A percentile compares a stretch with the other conserved stretches of the same genome.
These are phyloP conservation scores for Xylariaceae sp. DNA, from an alignment of 2,329 filamentous ascomycete species.

Conservation along the genomic window DNA sequence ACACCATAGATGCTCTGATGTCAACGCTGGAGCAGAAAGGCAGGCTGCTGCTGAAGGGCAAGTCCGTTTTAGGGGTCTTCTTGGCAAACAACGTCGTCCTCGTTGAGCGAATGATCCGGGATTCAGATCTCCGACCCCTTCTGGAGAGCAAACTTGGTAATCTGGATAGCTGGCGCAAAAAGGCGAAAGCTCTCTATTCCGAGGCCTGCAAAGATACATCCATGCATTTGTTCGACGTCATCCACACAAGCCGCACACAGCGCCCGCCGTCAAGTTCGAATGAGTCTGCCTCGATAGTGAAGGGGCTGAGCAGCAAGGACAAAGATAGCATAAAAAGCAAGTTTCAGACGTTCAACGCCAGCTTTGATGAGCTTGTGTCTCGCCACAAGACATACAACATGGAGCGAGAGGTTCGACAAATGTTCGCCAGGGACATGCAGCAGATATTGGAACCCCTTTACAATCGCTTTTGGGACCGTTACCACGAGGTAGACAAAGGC, in stretches of 20 bases:
- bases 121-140: conserved; percentile 71
- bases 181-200: conserved; percentile 74
- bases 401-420: conserved; percentile 82
- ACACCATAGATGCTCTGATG: conserved; percentile 81
- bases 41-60: conserved; percentile 67
- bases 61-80: conserved; percentile 79
- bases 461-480: conserved; percentile 91
- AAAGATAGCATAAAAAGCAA: conserved; percentile 96
- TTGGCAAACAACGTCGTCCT: conserved; percentile 83
- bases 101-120: conserved; percentile 77
- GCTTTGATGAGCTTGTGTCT: conserved; percentile 82
- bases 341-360: conserved; percentile 84
- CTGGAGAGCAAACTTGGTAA: conserved; percentile 62
- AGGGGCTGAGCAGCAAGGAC: conserved; percentile 80
- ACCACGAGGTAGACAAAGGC: conserved; percentile 96
- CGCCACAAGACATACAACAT: conserved; percentile 81
- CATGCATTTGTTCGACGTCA: conserved; percentile 79
- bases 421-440: conserved; percentile 79
- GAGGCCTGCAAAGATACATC: conserved; percentile 87
- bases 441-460: conserved; percentile 92
- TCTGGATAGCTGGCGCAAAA: conserved; percentile 83
- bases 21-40: conserved; percentile 71
- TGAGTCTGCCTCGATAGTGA: conserved; percentile 83
- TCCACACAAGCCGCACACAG: conserved; percentile 74
- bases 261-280: conserved; percentile 70